Conservation (phyloP, 495 filamentous ascomycete genomes). For the Lindgomyces ingoldianus region DNA sequence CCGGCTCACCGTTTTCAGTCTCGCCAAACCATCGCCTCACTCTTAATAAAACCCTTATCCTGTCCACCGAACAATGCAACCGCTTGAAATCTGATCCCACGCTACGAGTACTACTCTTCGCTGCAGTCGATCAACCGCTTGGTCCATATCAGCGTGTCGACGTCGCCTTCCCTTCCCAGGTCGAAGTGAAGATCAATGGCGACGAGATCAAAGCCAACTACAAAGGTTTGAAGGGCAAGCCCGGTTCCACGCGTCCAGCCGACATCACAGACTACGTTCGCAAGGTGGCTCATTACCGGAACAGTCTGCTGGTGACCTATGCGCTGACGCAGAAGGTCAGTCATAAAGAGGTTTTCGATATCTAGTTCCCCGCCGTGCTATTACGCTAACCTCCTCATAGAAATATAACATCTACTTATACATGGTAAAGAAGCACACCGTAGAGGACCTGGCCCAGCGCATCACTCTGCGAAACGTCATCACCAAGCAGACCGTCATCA, state of each 20-base stretch:
- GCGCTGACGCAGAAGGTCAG: conserved; percentile 82
- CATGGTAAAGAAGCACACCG: conserved; percentile 70
- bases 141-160: conserved; percentile 63
- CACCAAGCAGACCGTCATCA: conserved; percentile 73
- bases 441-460: conserved; percentile 68
- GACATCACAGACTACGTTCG: conserved; percentile 82
- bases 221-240: conserved; percentile 90
- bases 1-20: conserved; percentile 24
- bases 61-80: conserved; percentile 52
- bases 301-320: conserved; percentile 83
- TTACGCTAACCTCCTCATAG: conserved; percentile 47
- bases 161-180: conserved; percentile 85
- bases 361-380: conserved; percentile 19
- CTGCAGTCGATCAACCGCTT: conserved; percentile 60
- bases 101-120: conserved; percentile 77
- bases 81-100: conserved; percentile 56
- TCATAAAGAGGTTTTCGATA: conserved; percentile 15
- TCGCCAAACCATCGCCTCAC: conserved; percentile 57
- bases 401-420: conserved; percentile 74
- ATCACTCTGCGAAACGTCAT: conserved; percentile 71
- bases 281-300: conserved; percentile 66
- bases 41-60: conserved; percentile 53
- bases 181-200: conserved; percentile 86
- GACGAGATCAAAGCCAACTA: conserved; percentile 86
- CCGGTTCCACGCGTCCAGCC: conserved; percentile 87